A percentile compares a stretch with the other conserved stretches of the same genome.
Conservation (phyloP, 495 filamentous ascomycete genomes). For the Aspergillus haitiensis region DNA sequence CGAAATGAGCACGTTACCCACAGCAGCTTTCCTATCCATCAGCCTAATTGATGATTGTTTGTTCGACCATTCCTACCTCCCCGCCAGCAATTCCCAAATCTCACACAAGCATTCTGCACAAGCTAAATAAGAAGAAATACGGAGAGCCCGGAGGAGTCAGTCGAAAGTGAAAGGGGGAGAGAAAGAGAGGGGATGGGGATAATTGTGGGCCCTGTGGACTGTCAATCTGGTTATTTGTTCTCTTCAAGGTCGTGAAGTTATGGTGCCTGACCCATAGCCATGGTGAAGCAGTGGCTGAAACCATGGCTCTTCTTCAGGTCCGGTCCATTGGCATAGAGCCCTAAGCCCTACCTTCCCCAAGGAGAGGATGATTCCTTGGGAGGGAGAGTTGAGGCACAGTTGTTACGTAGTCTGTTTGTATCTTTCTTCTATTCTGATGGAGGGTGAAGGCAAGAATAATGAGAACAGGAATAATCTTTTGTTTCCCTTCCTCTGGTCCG, state of each 20-base stretch:
- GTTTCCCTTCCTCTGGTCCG: neutral
- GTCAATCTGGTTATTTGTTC: neutral
- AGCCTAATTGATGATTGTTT: neutral
- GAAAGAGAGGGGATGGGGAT: constrained; percentile 1
- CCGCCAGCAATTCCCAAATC: neutral
- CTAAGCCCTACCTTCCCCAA: constrained; percentile 28
- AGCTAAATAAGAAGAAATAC: neutral
- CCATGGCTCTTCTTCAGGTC: constrained; percentile 20
- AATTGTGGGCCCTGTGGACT: constrained; percentile 13
- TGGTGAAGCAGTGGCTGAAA: constrained; percentile 27
- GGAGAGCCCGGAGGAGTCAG: neutral
- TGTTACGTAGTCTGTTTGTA: neutral
- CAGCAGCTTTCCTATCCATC: neutral
- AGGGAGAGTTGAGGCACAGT: neutral
- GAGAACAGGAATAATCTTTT: neutral
- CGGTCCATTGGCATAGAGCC: constrained; percentile 14
- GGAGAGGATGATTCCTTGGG: neutral
- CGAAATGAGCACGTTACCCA: neutral
- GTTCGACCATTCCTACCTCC: too few species aligned
- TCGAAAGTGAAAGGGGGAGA: neutral
- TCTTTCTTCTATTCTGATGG: neutral
- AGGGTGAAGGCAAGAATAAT: neutral
- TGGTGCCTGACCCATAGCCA: constrained; percentile 26
- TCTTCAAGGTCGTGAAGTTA: constrained; percentile 11
- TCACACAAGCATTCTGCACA: neutral